A percentile compares a stretch with the other conserved stretches of the same genome.
Conservation (phyloP, 2,329 filamentous ascomycete species). For the Penicillium griseofulvum region DNA sequence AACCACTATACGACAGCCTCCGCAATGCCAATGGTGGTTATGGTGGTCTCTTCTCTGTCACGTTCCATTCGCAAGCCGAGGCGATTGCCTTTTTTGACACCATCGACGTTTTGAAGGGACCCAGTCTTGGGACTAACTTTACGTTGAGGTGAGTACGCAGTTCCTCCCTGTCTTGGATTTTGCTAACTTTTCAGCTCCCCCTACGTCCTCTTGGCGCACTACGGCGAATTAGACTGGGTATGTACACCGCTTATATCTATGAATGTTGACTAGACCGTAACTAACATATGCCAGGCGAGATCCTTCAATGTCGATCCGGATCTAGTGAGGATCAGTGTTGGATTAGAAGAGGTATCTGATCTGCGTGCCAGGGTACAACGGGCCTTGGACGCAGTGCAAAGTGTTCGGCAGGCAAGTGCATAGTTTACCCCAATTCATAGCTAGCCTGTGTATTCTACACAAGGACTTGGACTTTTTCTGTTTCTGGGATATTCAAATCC, state of each 20-base stretch:
- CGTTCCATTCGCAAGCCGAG: conserved; percentile 67
- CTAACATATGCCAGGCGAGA: conserved; percentile 53
- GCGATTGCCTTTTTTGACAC: conserved; percentile 81
- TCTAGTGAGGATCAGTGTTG: conserved; percentile 83
- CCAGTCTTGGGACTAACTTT: conserved; percentile 94
- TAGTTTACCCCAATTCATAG: background rate
- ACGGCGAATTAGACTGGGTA: conserved; percentile 85
- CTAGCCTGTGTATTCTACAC: background rate
- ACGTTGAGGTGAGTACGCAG: conserved; percentile 62
- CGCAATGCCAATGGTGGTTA: conserved; percentile 75
- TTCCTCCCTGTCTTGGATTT: background rate
- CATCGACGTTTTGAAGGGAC: conserved; percentile 85
- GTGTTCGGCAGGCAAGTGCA: conserved; percentile 12
- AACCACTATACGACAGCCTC: conserved; percentile 73
- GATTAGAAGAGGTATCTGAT: conserved; percentile 72
- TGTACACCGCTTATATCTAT: conserved; percentile 24
- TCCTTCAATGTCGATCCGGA: conserved; percentile 77
- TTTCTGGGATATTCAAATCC: conserved; percentile 4
- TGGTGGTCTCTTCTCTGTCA: conserved; percentile 82
- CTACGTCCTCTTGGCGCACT: conserved; percentile 90
- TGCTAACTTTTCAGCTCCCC: conserved; percentile 60
- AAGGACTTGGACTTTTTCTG: background rate
- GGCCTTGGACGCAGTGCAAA: conserved; percentile 63
- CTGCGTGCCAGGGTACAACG: conserved; percentile 62
- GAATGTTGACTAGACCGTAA: background rate